These are phyloP conservation scores for Pharus latifolius DNA, from an alignment of 176 grass and related monocot species.

Conservation along the genomic window DNA sequence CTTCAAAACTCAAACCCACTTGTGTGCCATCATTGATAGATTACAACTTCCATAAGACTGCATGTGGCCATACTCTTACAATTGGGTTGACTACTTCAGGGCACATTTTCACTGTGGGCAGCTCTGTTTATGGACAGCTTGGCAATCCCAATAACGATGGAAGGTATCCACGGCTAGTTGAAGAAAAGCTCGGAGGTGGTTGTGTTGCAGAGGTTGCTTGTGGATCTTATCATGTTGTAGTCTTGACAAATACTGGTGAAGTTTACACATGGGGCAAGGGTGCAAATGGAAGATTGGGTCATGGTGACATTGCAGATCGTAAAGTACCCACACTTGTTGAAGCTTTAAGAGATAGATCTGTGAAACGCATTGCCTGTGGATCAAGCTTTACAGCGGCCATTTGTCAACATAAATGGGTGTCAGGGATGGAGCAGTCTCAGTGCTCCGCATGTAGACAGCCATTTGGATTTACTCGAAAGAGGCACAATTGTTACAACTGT, in stretches of 20 bases:
- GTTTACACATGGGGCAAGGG: slow-evolving; percentile 99
- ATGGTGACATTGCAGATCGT: slow-evolving; percentile 68
- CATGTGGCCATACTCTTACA: slow-evolving; percentile 93
- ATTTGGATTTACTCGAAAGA: slow-evolving; percentile 96
- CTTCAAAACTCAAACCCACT: slow-evolving; percentile 72
- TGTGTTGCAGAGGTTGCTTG: slow-evolving; percentile 74
- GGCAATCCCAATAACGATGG: slow-evolving; percentile 84
- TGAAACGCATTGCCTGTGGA: slow-evolving; percentile 80
- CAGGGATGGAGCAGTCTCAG: slow-evolving; percentile 88
- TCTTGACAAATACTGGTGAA: slow-evolving; percentile 71
- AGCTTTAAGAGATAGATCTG: slow-evolving; percentile 71
- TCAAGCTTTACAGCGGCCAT: slow-evolving; percentile 85
- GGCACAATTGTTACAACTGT: slow-evolving; percentile 97
- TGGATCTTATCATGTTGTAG: slow-evolving; percentile 80
- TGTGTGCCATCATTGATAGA: slow-evolving; percentile 87
- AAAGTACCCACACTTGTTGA: slow-evolving; percentile 83
- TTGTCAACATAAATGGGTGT: slow-evolving; percentile 93
- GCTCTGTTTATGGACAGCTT: slow-evolving; percentile 89
- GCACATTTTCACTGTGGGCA: slow-evolving; percentile 83
- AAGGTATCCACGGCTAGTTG: slow-evolving; percentile 66
- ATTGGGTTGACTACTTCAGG: slow-evolving; percentile 88
- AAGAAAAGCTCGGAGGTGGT: slow-evolving; percentile 66
- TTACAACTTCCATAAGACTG: slow-evolving; percentile 86
- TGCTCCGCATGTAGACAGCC: slow-evolving; percentile 85
- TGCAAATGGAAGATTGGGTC: slow-evolving; percentile 90